Evolutionary conservation across 306 rosid genomes (phyloP), one percentile per base, ranked within the genome.

Genomic region (Prunus padus): DNA sequence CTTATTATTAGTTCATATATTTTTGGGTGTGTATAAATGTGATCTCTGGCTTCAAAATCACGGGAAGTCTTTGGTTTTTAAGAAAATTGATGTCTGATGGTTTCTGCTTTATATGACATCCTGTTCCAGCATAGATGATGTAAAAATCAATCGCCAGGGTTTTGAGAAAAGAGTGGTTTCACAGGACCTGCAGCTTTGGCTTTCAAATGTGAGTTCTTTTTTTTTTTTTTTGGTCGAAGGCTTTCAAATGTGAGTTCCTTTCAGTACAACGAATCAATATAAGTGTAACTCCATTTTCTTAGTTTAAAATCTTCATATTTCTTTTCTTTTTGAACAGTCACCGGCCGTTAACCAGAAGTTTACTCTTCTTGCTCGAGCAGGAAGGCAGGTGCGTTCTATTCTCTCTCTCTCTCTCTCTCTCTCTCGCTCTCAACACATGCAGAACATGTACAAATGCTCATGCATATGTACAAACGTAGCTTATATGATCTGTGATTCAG

Each of bases 101-200:
- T 40, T 57, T 33, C 40, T 28, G 74, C 60, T 31, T 16, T 33
- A 2, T 78, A 62, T 85, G 55, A 67, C 65, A 13, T 75, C 46
- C 47, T 71, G 72, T 81, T 60, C 60, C 95, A 94, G 98, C 5
- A 87, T 94, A 76, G 81, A 65, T 59, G 87, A 88, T 49, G 90
- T 89, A 71, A 75, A 84, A 86, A 81, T 94, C 80, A 90, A 81
- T 70, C 88, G 96, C 59, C 97, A 94, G 84, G 98, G 98, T 59
- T 91, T 94, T 68, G 98, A 94, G 82, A 94, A 84, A 85, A 88
- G 97, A 77, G 98, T 94, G 76, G 98, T 94, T 80, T 94, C 98
- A 44, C 98, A 88, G 83, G 98, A 94, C 79, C 88, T 87, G 55
- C 91, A 87, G 63, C 87, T 87, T 66, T 87, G 91, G 98, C 98